Evolutionary conservation across 2,329 filamentous ascomycete genomes (phyloP).

Genomic region (Aureobasidium sp.): DNA sequence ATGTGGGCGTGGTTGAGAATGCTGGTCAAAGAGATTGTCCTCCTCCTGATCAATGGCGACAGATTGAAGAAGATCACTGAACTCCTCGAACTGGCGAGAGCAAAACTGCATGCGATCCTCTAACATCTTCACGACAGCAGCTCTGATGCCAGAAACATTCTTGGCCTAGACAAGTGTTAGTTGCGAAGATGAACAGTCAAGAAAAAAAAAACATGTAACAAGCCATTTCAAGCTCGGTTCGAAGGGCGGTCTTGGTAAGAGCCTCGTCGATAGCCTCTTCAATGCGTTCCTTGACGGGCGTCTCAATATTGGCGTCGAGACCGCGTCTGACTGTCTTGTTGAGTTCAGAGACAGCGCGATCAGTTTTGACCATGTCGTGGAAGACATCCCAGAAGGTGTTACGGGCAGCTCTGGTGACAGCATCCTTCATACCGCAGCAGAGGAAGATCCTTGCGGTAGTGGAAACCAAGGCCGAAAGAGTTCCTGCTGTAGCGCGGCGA

Average conservation of each 20-base stretch:
- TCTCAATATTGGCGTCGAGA: no score
- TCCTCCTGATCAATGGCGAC: neutral
- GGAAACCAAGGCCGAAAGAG: slow-evolving; percentile 63
- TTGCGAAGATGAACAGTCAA: no score
- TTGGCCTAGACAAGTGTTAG: neutral
- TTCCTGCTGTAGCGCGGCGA: slow-evolving; percentile 59
- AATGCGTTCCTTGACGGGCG: no score
- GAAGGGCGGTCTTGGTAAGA: neutral
- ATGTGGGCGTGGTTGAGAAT: neutral
- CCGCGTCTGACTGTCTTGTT: no score
- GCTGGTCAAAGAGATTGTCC: neutral
- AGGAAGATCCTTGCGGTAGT: slow-evolving; percentile 53
- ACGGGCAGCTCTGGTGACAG: no score
- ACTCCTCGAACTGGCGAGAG: neutral
- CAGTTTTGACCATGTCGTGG: no score
- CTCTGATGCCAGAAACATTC: neutral
- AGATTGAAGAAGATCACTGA: neutral
- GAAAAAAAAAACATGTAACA: neutral
- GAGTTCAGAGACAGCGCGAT: no score
- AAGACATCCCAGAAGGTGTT: no score
- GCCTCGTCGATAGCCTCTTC: neutral
- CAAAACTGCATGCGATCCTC: neutral
- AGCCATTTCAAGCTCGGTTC: neutral
- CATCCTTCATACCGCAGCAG: neutral
- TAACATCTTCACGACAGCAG: neutral